These are phyloP conservation scores for Trypanosoma boissoni DNA, from an alignment of 208 protist species.

Conservation along the genomic window DNA sequence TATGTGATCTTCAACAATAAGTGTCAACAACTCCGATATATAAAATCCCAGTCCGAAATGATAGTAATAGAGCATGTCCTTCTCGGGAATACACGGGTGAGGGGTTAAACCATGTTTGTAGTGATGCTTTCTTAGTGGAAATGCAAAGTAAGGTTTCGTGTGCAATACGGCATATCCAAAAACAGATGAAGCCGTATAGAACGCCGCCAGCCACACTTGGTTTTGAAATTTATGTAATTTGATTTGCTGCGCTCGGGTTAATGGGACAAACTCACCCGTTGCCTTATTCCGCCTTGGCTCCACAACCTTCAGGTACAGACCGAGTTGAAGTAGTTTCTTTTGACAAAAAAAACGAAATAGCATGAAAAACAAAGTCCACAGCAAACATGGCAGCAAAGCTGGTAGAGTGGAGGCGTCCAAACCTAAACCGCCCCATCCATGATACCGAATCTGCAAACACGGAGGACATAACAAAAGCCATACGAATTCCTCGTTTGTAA, in stretches of 20 bases:
- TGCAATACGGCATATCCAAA: constrained; percentile 58
- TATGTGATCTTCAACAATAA: constrained; percentile 46
- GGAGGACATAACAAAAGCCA: constrained; percentile 26
- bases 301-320: constrained; percentile 56
- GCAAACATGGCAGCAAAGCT: constrained; percentile 27
- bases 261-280: constrained; percentile 28
- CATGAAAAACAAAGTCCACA: constrained; percentile 51
- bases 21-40: constrained; percentile 48
- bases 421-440: constrained; percentile 35
- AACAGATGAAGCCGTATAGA: constrained; percentile 47
- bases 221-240: constrained; percentile 71
- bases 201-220: constrained; percentile 64
- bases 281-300: constrained; percentile 22
- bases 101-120: constrained; percentile 37
- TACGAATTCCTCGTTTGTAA: constrained; percentile 22
- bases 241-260: constrained; percentile 23
- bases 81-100: constrained; percentile 50
- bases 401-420: constrained; percentile 36
- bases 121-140: constrained; percentile 39
- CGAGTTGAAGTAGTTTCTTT: constrained; percentile 43
- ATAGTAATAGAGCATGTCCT: constrained; percentile 55
- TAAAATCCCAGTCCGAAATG: constrained; percentile 71
- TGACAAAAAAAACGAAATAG: constrained; percentile 43
- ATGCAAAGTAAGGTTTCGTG: constrained; percentile 53
- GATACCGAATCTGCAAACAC: not conserved